Percentiles rank a stretch among this genome's conserved stretches.
Evolutionary conservation across 2,329 filamentous ascomycete species (phyloP).

Genomic region (Diaporthe amygdali): DNA sequence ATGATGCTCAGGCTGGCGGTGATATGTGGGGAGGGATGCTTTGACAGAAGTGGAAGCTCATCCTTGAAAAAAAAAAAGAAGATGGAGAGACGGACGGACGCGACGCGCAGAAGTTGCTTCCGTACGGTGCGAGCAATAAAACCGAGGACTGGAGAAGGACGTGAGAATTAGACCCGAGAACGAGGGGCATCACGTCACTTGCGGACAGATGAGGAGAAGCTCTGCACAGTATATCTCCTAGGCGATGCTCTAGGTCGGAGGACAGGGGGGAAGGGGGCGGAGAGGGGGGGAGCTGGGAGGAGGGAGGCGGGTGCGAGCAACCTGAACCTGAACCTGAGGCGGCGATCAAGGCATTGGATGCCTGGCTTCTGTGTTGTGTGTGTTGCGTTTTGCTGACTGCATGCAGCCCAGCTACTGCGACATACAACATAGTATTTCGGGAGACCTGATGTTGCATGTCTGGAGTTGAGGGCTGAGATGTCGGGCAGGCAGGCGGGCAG

Average conservation of each 20-base stretch:
- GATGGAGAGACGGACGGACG: background rate
- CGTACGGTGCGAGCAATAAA: background rate
- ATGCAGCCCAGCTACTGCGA: too few relatives aligned
- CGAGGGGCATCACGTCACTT: constrained; percentile 6
- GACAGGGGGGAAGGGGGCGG: background rate
- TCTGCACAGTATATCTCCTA: too few relatives aligned
- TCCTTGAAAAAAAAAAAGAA: background rate
- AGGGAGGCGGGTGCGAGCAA: background rate
- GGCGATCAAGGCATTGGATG: constrained; percentile 6
- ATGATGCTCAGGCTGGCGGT: background rate
- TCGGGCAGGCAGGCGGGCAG: too few relatives aligned
- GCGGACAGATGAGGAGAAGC: background rate
- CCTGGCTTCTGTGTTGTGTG: background rate
- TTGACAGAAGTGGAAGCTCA: background rate
- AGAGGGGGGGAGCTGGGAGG: background rate
- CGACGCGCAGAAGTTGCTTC: constrained; percentile 2
- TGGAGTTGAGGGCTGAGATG: too few relatives aligned
- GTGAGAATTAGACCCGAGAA: background rate
- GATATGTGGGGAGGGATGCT: background rate
- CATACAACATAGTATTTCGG: background rate
- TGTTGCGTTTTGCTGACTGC: constrained; percentile 11
- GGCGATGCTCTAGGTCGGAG: background rate
- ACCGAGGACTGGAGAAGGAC: background rate
- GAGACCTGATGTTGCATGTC: background rate
- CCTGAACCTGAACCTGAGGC: background rate